Evolutionary conservation across 257 asterid species (phyloP).

Genomic region (Catharanthus roseus): DNA sequence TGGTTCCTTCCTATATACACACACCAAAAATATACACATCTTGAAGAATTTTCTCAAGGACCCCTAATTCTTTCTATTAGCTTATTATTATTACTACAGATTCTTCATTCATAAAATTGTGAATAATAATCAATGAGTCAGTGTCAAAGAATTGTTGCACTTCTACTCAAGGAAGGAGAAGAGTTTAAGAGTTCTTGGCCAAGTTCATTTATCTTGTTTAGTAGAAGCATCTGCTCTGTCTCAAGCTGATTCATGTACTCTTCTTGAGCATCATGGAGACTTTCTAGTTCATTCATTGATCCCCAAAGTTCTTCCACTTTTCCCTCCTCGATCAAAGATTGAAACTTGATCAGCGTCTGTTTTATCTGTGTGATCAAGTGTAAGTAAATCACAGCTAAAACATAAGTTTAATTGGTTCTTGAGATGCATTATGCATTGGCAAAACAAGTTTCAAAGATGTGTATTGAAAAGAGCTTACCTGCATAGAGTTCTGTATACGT

Average conservation of each 20-base stretch:
- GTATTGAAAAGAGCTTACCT: constrained; percentile 35
- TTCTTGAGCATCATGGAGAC: constrained; percentile 63
- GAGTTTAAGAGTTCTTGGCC: constrained; percentile 89
- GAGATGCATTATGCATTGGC: constrained; percentile 1
- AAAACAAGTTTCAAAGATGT: not conserved
- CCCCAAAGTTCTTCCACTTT: constrained; percentile 55
- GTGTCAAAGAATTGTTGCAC: constrained; percentile 36
- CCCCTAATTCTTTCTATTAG: constrained; percentile 1
- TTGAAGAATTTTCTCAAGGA: not conserved
- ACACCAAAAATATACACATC: constrained; percentile 14
- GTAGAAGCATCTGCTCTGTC: constrained; percentile 68
- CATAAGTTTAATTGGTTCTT: not conserved
- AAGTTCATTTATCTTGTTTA: constrained; percentile 74
- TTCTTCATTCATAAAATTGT: not conserved
- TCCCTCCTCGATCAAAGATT: constrained; percentile 52
- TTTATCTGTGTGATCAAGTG: constrained; percentile 59
- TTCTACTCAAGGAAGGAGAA: constrained; percentile 43
- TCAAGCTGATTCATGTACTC: constrained; percentile 70
- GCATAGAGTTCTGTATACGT: constrained; percentile 50
- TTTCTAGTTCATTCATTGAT: constrained; percentile 61
- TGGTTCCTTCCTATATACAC: constrained; percentile 14
- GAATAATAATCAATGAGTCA: too few relatives aligned
- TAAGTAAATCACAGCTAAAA: not conserved
- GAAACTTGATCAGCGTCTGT: constrained; percentile 64
- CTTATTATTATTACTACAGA: not conserved